Base-by-base conservation (phyloP, 202 grass and related monocot genomes). In the Digitaria exilis region DNA sequence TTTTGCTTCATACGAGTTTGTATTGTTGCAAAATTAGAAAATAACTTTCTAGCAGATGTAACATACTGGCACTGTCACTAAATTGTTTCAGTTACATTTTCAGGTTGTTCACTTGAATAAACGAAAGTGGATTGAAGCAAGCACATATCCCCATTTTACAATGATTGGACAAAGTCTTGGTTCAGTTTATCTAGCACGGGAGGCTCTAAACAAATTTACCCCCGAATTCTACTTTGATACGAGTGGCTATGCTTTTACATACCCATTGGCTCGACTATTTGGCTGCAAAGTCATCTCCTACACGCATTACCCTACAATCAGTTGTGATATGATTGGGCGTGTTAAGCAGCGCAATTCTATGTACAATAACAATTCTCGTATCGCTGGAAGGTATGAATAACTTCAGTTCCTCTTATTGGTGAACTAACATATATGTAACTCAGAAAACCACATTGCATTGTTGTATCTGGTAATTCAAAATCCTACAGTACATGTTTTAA, bases 101-200 rank as follows among this genome's bases (percentile, higher is more conserved):
- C 92, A 98, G 93, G 92, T 98, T 66, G 75, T 98, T 85, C 85
- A 85, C 67, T 84, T 98, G 80, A 85, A 58, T 76, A 93, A 77
- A 75, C 95, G 96, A 90, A 98, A 98, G 54, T 98, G 96, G 96
- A 90, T 98, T 1, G 93, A 95, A 79, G 91, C 94, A 72, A 85
- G 80, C 26, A 95, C 89, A 0, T 95, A 95, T 83, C 89, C 96
- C 6, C 83, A 78, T 51, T 98, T 98, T 77, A 98, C 96, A 7
- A 98, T 98, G 96, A 98, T 98, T 39, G 96, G 96, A 7, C 92
- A 98, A 84, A 95, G 93, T 79, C 87, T 98, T 77, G 92, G 96
- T n/a, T 95, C 96, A 17, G 77, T 92, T 75, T 98, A 95, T 79
- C 93, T 98, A 54, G 86, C 91, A 84, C 93, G 91, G 91, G 96